phyloP scores from a whole-genome alignment of 2,329 filamentous ascomycete genomes.

The Talaromyces sp. region DNA sequence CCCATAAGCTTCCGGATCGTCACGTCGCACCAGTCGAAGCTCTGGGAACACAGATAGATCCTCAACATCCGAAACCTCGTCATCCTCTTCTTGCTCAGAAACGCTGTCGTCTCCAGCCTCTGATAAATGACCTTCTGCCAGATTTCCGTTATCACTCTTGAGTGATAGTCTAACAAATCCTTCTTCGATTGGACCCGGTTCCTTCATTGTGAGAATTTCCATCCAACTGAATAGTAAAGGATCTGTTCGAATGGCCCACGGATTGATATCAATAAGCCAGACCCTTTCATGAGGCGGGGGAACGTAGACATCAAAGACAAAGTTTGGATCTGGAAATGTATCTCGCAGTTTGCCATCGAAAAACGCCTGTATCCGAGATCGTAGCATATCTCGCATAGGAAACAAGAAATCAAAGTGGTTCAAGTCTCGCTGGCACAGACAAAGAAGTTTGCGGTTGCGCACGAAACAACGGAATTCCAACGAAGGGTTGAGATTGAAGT shows the following conservation, averaged over 20 bases:
- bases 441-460: constrained; percentile 71
- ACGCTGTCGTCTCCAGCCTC: constrained; percentile 13
- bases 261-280: constrained; percentile 89
- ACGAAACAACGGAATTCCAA: constrained; percentile 97
- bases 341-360: constrained; percentile 68
- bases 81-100: constrained; percentile 32
- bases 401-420: constrained; percentile 85
- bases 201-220: constrained; percentile 69
- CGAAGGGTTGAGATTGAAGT: constrained; percentile 80
- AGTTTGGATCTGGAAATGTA: constrained; percentile 77
- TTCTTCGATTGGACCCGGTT: constrained; percentile 29
- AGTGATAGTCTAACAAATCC: constrained; percentile 32
- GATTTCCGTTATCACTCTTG: constrained; percentile 12
- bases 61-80: constrained; percentile 45
- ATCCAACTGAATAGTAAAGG: constrained; percentile 84
- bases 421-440: constrained; percentile 80
- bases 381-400: constrained; percentile 60
- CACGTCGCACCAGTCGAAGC: constrained; percentile 72
- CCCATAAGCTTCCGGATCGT: constrained; percentile 83
- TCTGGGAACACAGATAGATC: constrained; percentile 60
- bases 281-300: constrained; percentile 69
- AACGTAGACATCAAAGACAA: constrained; percentile 89
- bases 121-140: constrained; percentile 11
- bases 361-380: constrained; percentile 66
- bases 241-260: constrained; percentile 87